Conservation (phyloP, 495 filamentous ascomycete species). For the Neurospora sp. region DNA sequence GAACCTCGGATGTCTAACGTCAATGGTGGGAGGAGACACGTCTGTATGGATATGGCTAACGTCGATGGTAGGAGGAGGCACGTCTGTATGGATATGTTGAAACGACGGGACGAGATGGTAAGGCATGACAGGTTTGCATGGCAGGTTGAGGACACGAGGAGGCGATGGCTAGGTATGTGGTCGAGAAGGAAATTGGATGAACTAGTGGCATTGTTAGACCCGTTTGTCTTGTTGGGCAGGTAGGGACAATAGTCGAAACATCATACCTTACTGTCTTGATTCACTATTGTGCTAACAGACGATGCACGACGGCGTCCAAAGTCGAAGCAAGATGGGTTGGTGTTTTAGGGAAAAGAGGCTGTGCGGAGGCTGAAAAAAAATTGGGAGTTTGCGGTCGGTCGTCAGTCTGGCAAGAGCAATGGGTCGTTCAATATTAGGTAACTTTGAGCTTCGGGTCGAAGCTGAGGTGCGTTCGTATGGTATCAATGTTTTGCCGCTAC, state of each 20-base stretch:
- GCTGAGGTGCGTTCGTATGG: neutral
- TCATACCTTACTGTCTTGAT: neutral
- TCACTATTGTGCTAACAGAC: neutral
- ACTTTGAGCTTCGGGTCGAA: neutral
- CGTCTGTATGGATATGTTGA: neutral
- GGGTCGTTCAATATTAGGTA: neutral
- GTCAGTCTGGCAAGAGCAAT: neutral
- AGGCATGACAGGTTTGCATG: neutral
- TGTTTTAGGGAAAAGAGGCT: neutral
- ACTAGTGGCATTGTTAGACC: neutral
- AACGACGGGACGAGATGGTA: neutral
- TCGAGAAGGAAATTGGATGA: neutral
- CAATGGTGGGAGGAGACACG: neutral
- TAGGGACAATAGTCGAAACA: neutral
- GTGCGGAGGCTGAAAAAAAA: neutral
- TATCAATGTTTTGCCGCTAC: neutral
- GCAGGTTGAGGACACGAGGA: neutral
- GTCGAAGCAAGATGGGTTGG: neutral
- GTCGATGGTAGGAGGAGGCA: neutral
- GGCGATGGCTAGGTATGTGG: neutral
- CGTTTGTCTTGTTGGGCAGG: neutral
- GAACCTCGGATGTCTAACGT: neutral
- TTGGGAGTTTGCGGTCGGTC: neutral
- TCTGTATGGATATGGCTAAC: neutral
- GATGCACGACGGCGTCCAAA: neutral